Evolutionary conservation across 768 basidiomycete species (phyloP), one percentile per base, ranked within the genome.

Genomic region (Tephrocybe rancida): DNA sequence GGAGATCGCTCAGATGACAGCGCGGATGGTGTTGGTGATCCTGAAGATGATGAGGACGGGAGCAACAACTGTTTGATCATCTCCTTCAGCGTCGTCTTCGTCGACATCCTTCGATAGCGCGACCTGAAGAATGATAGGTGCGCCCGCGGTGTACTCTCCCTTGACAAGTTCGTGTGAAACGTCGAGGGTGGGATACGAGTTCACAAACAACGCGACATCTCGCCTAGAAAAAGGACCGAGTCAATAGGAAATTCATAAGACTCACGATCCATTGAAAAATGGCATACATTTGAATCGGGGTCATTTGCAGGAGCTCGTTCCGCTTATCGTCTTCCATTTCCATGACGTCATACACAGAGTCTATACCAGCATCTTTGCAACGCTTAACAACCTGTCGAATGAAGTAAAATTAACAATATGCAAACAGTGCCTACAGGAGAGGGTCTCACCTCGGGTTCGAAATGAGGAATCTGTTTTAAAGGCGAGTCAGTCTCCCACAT

Each of bases 401-500:
- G 19, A 57, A 24, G 14, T 25, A 29, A 14, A 14, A 6, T 41
- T 4, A 39, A 5, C n/a, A n/a, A n/a, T n/a, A n/a, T n/a, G n/a
- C n/a, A n/a, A n/a, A n/a, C n/a, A n/a, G n/a, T n/a, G n/a, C n/a
- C n/a, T n/a, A n/a, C n/a, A n/a, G 32, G 16, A 30, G 18, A 25
- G 24, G 18, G 32, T 62, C 79, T 49, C 62, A 95, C 92, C 48
- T 96, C 92, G 5, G 85, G 72, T 60, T 96, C 93, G 70, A 98
- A 99, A 71, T 97, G 95, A 9, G 97, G 97, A 38, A 99, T 88
- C 68, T 99, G 96, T 65, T 91, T 94, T 61, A 98, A 71, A 0
- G 95, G 95, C 32, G 92, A 94, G 69, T 99, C 97, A 9, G 86
- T 88, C 66, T 99, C 96, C 97, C 97, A 98, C 71, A 96, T 86